Percentiles rank a stretch among this genome's conserved stretches.
phyloP scores from a whole-genome alignment of 176 grass and related monocot species.

The Juncus inflexus region DNA sequence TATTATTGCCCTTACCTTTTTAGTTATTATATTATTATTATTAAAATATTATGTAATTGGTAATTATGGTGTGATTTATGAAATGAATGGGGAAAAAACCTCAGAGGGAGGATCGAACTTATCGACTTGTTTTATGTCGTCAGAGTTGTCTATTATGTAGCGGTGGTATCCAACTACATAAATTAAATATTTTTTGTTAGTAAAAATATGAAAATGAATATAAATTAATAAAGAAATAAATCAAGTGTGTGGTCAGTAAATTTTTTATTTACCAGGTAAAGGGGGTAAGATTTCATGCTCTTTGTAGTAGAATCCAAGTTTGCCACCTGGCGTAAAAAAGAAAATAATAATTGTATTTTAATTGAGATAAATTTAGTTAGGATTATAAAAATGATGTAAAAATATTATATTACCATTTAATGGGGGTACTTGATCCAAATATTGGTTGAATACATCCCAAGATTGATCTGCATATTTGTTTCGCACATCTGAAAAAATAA shows the following conservation, averaged over 20 bases:
- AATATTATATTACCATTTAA: constrained; percentile 53
- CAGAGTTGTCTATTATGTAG: constrained; percentile 49
- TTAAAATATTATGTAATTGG: not conserved
- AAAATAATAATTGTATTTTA: not conserved
- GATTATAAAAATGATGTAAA: not conserved
- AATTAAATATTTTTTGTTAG: constrained; percentile 9
- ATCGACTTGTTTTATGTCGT: constrained; percentile 47
- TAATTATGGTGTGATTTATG: not conserved
- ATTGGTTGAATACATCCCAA: constrained; percentile 82
- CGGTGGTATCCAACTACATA: constrained; percentile 63
- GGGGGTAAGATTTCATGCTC: constrained; percentile 96
- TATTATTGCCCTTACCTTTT: constrained; percentile 66
- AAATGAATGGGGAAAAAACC: constrained; percentile 27
- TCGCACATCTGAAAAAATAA: constrained; percentile 54
- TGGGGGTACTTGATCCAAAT: constrained; percentile 55
- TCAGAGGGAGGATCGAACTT: constrained; percentile 82
- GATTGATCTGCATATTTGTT: constrained; percentile 69
- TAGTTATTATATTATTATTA: not conserved
- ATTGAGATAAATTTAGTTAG: not conserved
- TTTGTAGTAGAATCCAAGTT: constrained; percentile 95
- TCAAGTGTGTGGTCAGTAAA: not conserved
- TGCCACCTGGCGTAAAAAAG: constrained; percentile 52
- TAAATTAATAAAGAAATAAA: not conserved
- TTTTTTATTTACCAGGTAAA: constrained; percentile 58
- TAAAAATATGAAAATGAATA: constrained; percentile 11